Evolutionary conservation across 1,284 basidiomycete species (phyloP).

Genomic region (Jaminaea rosea): DNA sequence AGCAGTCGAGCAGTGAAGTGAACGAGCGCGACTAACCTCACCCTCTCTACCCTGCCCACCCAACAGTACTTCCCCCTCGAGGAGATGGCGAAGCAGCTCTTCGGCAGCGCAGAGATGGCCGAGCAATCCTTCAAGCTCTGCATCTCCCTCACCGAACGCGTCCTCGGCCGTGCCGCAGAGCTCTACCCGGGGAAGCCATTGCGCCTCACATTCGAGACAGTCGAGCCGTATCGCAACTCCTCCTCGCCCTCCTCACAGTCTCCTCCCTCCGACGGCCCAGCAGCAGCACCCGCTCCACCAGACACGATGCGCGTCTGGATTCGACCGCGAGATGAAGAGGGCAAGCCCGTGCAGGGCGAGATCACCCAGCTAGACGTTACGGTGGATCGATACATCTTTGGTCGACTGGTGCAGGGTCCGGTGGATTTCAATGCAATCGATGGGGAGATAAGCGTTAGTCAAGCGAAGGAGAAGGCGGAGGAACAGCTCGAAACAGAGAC

Average conservation of each 20-base stretch:
- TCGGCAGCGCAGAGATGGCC: conserved; percentile 60
- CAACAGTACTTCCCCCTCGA: conserved; percentile 79
- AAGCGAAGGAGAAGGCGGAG: background rate
- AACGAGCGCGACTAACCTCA: too few species aligned
- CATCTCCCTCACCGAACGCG: conserved; percentile 63
- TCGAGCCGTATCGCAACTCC: background rate
- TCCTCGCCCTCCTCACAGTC: too few species aligned
- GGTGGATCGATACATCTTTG: conserved; percentile 38
- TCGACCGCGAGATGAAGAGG: background rate
- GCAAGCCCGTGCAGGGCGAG: background rate
- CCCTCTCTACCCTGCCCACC: too few species aligned
- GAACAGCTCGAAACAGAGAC: conserved; percentile 11
- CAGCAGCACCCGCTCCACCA: background rate
- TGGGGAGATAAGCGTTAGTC: too few species aligned
- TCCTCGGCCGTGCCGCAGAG: conserved; percentile 58
- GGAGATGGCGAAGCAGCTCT: conserved; percentile 78
- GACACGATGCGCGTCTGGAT: background rate
- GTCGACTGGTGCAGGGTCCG: conserved; percentile 28
- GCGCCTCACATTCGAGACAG: background rate
- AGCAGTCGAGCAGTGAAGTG: too few species aligned
- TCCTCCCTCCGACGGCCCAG: background rate
- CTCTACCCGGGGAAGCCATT: conserved; percentile 55
- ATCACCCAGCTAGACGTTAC: conserved; percentile 34
- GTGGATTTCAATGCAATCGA: conserved; percentile 25
- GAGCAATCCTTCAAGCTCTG: conserved; percentile 69